Conservation (phyloP, 2,329 filamentous ascomycete species). For the Nemania serpens region DNA sequence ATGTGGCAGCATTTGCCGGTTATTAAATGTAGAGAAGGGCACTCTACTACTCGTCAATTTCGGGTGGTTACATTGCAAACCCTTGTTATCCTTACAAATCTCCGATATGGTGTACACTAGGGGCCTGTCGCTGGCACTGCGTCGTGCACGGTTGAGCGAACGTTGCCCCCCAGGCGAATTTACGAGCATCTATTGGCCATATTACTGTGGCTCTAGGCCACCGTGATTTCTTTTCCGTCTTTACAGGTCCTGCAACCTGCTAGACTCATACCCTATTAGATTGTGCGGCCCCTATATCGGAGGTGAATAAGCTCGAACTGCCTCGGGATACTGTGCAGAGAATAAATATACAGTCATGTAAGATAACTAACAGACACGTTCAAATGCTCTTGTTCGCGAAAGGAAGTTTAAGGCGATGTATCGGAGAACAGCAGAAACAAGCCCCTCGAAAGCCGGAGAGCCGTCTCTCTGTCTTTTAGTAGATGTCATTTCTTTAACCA, state of each 20-base stretch:
- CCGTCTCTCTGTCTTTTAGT: not conserved
- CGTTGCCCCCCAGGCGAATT: not conserved
- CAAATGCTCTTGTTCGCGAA: not conserved
- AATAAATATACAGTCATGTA: not conserved
- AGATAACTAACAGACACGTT: not conserved
- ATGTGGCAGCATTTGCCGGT: not conserved
- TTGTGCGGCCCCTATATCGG: not conserved
- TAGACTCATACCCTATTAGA: not conserved
- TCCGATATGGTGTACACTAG: conserved; percentile 7
- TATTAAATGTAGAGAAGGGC: not conserved
- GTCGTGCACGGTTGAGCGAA: not conserved
- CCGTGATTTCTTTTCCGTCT: not conserved
- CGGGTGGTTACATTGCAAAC: conserved; percentile 1
- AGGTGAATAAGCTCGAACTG: not conserved
- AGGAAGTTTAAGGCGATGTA: not conserved
- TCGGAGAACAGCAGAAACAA: not conserved
- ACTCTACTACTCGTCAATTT: not conserved
- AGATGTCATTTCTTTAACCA: conserved; percentile 3
- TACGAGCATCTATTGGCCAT: not conserved
- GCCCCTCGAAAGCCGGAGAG: not conserved
- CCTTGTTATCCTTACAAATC: not conserved
- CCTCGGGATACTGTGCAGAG: not conserved
- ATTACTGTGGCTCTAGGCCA: not conserved
- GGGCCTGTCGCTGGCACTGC: conserved; percentile 1
- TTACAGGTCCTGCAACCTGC: too few relatives aligned